phyloP scores from a whole-genome alignment of 1,139 yeast genomes.

The Arxiozyma slooffiae region DNA sequence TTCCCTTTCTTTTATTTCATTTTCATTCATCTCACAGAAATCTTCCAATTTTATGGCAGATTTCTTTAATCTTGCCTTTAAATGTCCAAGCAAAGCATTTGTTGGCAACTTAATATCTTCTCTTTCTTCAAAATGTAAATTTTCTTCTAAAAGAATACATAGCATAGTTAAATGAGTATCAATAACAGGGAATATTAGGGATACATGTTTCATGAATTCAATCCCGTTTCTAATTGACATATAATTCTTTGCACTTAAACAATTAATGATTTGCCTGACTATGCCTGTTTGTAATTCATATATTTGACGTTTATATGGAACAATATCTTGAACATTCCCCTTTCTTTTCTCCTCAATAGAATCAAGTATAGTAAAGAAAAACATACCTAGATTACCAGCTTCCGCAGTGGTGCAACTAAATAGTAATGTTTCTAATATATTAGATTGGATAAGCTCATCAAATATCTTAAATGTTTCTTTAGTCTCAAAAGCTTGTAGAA shows the following conservation, averaged over 20 bases:
- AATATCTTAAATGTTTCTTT: conserved; percentile 37
- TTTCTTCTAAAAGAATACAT: conserved; percentile 39
- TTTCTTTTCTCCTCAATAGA: conserved; percentile 31
- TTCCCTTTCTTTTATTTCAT: conserved; percentile 26
- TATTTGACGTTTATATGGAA: conserved; percentile 37
- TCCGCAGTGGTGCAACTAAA: conserved; percentile 68
- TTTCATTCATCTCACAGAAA: conserved; percentile 37
- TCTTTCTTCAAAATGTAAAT: conserved; percentile 49
- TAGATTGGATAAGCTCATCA: conserved; percentile 41
- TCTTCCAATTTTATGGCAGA: conserved; percentile 54
- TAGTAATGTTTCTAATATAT: conserved; percentile 48
- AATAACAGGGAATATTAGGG: conserved; percentile 58
- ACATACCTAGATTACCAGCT: conserved; percentile 75
- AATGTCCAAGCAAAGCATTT: conserved; percentile 64
- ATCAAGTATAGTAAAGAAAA: conserved; percentile 49
- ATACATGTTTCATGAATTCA: conserved; percentile 60
- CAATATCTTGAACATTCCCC: conserved; percentile 17
- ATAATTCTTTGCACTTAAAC: conserved; percentile 48
- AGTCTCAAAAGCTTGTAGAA: conserved; percentile 41
- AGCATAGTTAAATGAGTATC: conserved; percentile 57
- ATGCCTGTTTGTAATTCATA: conserved; percentile 46
- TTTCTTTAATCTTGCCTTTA: conserved; percentile 45
- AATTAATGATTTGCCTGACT: conserved; percentile 39
- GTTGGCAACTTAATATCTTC: conserved; percentile 78
- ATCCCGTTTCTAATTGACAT: conserved; percentile 78